Base-by-base conservation (phyloP, 2,329 filamentous ascomycete species). In the Pseudocercospora musae region DNA sequence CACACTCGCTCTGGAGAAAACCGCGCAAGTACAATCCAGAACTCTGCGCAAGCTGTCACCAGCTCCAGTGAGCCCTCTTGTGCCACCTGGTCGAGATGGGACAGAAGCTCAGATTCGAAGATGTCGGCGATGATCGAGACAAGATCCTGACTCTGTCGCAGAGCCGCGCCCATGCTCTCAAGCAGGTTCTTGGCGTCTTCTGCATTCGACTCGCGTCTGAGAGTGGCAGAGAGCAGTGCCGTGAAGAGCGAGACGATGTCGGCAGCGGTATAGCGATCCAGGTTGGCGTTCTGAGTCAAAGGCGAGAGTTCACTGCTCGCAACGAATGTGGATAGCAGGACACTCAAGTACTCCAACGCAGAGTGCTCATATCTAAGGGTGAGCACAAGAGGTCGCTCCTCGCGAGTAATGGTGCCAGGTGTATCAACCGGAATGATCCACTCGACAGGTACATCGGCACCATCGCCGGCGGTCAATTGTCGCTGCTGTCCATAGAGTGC, bases 1-100 rank as follows among this genome's bases (percentile, higher is more conserved):
- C 95, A 98, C 5, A 96, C 87, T 63, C 93, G 84, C 60, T 89
- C 90, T 0, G 95, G 94, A 57, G 89, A 86, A n/a, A 89, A 69
- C 9, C 84, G 82, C 25, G 95, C 77, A 18, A 96, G 79, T 2
- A 89, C 86, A 68, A 89, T 85, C 40, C 96, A 79, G 71, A 98
- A 97, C 58, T 92, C 88, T 21, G 93, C 78, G 73, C 92, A 96
- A 23, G 90, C 86, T 53, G 93, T 83, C 1, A 88, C 82, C 27
- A 96, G 81, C 37, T 87, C 85, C 46, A 88, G 78, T 10, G 86
- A 85, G 44, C 87, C 86, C n/a, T 85, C 82, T 40, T 83, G 80
- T 13, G 85, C 84, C 46, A 89, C 85, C 66, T 79, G 77, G 57
- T 78, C 75, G 9, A 78, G 76, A 64, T 80, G 76, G 13, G 76